Evolutionary conservation across 1,284 basidiomycete species (phyloP).

Genomic region (Rhodotorula sp.): DNA sequence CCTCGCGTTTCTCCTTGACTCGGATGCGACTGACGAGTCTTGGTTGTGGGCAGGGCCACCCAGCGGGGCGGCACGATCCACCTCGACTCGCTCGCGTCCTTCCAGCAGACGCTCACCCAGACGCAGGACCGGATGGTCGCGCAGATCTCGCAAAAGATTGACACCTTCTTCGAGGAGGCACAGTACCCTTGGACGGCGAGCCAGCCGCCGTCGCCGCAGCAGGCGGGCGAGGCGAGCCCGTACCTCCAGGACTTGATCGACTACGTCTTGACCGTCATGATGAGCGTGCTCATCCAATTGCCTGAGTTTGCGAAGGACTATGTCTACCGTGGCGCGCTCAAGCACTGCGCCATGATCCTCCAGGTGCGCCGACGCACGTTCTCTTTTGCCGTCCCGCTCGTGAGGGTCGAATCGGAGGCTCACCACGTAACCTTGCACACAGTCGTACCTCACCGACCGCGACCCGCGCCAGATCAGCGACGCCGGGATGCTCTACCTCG

Average conservation of each 20-base stretch:
- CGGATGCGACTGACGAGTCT: background rate
- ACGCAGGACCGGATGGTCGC: slow-evolving; percentile 77
- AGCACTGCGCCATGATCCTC: slow-evolving; percentile 80
- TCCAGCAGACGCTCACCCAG: slow-evolving; percentile 67
- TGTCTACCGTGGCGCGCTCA: slow-evolving; percentile 80
- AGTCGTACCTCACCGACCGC: slow-evolving; percentile 77
- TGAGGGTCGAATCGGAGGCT: slow-evolving; percentile 12
- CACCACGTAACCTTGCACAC: slow-evolving; percentile 2
- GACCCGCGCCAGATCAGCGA: slow-evolving; percentile 84
- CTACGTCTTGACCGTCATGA: slow-evolving; percentile 95
- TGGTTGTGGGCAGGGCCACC: slow-evolving; percentile 60
- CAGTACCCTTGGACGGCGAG: slow-evolving; percentile 84
- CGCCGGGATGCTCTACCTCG: slow-evolving; percentile 58
- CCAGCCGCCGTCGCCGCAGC: slow-evolving; percentile 21
- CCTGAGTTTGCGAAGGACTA: slow-evolving; percentile 77
- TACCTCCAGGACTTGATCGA: slow-evolving; percentile 94
- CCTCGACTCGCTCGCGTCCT: slow-evolving; percentile 67
- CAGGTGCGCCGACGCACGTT: slow-evolving; percentile 61
- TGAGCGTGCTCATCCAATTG: slow-evolving; percentile 79
- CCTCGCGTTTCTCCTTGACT: background rate
- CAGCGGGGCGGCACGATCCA: slow-evolving; percentile 78
- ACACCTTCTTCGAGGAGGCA: slow-evolving; percentile 91
- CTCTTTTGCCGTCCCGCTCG: background rate
- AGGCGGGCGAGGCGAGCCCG: slow-evolving; percentile 67
- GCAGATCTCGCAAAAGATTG: slow-evolving; percentile 88